Conservation (phyloP, 2,329 filamentous ascomycete genomes). For the Zalaria sp. region DNA sequence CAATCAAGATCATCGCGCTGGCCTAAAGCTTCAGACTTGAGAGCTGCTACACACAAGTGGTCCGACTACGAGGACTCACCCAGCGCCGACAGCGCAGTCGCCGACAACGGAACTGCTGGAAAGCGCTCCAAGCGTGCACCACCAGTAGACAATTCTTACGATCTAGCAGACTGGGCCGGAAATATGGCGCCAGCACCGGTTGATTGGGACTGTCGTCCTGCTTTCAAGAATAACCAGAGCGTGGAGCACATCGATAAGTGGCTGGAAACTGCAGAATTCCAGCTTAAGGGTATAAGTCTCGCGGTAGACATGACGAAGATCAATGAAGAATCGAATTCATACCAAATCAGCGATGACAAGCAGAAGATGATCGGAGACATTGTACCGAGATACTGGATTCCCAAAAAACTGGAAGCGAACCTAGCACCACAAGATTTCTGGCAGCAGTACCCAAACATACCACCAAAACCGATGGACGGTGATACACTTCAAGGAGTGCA, state of each 20-base stretch:
- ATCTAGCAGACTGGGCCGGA: conserved; percentile 30
- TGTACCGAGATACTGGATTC: conserved; percentile 18
- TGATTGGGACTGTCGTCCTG: conserved; percentile 27
- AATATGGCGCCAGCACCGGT: conserved; percentile 31
- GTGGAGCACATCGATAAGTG: conserved; percentile 13
- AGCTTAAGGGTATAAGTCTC: background rate
- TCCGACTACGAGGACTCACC: background rate
- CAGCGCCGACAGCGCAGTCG: background rate
- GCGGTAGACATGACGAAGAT: background rate
- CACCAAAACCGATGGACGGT: conserved; percentile 12
- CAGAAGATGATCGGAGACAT: conserved; percentile 7
- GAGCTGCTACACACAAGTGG: background rate
- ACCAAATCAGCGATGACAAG: background rate
- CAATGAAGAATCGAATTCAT: background rate
- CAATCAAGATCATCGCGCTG: background rate
- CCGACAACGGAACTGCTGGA: background rate
- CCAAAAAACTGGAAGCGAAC: conserved; percentile 8
- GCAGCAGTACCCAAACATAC: conserved; percentile 10
- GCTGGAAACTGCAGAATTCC: conserved; percentile 6
- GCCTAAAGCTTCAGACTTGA: background rate
- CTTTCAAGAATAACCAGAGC: conserved; percentile 12
- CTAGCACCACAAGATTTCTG: conserved; percentile 14
- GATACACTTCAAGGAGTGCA: conserved; percentile 11
- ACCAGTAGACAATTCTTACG: conserved; percentile 14
- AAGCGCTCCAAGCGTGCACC: background rate